Evolutionary conservation across 306 rosid genomes (phyloP).

Genomic region (Sindora glabra): DNA sequence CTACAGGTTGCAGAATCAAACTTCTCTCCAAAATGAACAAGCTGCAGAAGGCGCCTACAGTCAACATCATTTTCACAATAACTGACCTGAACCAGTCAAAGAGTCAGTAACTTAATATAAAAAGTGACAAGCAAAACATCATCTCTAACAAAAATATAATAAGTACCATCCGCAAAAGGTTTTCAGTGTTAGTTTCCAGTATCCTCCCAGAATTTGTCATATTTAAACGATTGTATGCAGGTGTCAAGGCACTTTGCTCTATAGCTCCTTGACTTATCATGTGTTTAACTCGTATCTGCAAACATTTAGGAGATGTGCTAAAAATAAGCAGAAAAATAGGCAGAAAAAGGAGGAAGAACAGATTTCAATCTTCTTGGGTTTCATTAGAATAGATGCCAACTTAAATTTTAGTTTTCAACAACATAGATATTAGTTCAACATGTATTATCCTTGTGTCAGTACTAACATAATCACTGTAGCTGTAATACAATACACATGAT

Average conservation of each 20-base stretch:
- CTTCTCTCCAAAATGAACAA: slow-evolving; percentile 87
- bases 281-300: slow-evolving; percentile 83
- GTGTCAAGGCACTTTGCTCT: slow-evolving; percentile 56
- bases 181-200: slow-evolving; percentile 83
- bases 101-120: slow-evolving; percentile 5
- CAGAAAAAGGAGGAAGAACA: not conserved
- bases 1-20: slow-evolving; percentile 74
- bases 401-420: not conserved
- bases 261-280: slow-evolving; percentile 75
- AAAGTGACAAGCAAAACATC: not conserved
- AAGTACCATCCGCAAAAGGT: slow-evolving; percentile 82
- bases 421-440: slow-evolving; percentile 1
- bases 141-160: not conserved
- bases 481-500: slow-evolving; percentile 85
- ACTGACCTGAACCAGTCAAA: slow-evolving; percentile 57
- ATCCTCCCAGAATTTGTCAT: slow-evolving; percentile 60
- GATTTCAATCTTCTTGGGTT: slow-evolving; percentile 9
- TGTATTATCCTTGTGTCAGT: not conserved
- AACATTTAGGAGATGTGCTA: slow-evolving; percentile 8
- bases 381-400: slow-evolving; percentile 1
- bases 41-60: slow-evolving; percentile 87
- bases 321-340: slow-evolving; percentile 2
- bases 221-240: slow-evolving; percentile 56
- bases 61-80: slow-evolving; percentile 92
- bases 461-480: slow-evolving; percentile 89